Conservation (phyloP, 495 filamentous ascomycete species). For the Hypoxylon crocopeplum region DNA sequence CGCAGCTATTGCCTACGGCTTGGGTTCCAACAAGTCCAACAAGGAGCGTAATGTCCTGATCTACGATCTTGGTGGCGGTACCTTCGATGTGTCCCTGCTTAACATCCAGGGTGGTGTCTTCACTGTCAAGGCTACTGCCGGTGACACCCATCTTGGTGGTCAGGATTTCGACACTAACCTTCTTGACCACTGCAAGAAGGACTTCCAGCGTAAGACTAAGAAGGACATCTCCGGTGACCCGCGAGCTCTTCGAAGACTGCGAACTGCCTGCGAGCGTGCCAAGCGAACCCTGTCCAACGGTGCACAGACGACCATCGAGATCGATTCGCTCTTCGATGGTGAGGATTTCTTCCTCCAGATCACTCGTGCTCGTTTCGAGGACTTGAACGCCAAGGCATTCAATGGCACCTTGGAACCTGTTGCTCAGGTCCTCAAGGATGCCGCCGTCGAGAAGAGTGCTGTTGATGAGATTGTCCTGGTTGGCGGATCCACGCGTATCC, state of each 20-base stretch:
- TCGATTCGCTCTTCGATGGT: constrained; percentile 97
- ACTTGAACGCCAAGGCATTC: constrained; percentile 97
- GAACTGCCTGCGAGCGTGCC: constrained; percentile 98
- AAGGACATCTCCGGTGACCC: constrained; percentile 85
- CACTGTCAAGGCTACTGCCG: constrained; percentile 97
- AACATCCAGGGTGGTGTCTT: constrained; percentile 99
- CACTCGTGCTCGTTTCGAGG: constrained; percentile 99
- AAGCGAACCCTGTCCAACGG: constrained; percentile 98
- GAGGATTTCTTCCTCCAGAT: constrained; percentile 99
- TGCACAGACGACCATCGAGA: constrained; percentile 97
- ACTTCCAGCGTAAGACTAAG: constrained; percentile 92
- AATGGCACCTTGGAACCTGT: constrained; percentile 95
- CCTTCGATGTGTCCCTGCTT: constrained; percentile 98
- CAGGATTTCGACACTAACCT: constrained; percentile 99
- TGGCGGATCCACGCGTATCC: constrained; percentile 99
- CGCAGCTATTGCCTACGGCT: constrained; percentile 95
- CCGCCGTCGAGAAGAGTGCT: constrained; percentile 89
- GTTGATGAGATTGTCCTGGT: constrained; percentile 99
- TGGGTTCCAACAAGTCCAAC: constrained; percentile 87
- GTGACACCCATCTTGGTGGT: constrained; percentile 98
- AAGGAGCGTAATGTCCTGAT: constrained; percentile 99
- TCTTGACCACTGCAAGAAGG: constrained; percentile 92
- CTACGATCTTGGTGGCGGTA: constrained; percentile 99
- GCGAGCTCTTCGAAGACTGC: constrained; percentile 95
- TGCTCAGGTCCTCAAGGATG: constrained; percentile 97